These are phyloP conservation scores for Dipodascopsis uninucleata DNA, from an alignment of 805 yeast species.

Conservation along the genomic window DNA sequence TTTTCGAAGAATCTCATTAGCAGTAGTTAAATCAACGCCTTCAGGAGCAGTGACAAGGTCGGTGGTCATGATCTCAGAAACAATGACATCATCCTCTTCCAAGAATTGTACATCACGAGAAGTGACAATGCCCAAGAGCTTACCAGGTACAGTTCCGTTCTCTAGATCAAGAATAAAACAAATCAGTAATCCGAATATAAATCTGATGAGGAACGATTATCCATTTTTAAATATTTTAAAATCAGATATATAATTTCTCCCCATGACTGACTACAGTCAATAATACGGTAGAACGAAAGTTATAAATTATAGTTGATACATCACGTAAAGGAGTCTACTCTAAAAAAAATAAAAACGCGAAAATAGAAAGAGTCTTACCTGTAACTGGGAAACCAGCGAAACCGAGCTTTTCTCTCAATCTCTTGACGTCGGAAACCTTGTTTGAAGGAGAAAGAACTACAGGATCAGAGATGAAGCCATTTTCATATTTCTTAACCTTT, in stretches of 20 bases:
- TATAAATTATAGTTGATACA: slow-evolving; percentile 43
- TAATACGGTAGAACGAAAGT: slow-evolving; percentile 99
- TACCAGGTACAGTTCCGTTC: slow-evolving; percentile 79
- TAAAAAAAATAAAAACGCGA: slow-evolving; percentile 7
- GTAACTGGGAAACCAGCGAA: slow-evolving; percentile 99
- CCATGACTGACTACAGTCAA: slow-evolving; percentile 32
- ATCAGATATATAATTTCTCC: slow-evolving; percentile 21
- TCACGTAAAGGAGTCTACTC: slow-evolving; percentile 20
- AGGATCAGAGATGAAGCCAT: slow-evolving; percentile 95
- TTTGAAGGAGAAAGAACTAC: slow-evolving; percentile 72
- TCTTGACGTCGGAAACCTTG: slow-evolving; percentile 78
- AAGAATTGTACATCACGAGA: slow-evolving; percentile 96
- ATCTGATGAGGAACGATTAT: neutral
- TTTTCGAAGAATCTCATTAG: slow-evolving; percentile 83
- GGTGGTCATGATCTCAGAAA: slow-evolving; percentile 82
- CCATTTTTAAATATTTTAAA: neutral
- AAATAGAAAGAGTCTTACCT: slow-evolving; percentile 75
- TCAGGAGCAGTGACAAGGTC: slow-evolving; percentile 78
- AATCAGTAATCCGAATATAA: slow-evolving; percentile 31
- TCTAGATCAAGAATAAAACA: slow-evolving; percentile 51
- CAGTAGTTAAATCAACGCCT: slow-evolving; percentile 79
- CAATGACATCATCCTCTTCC: slow-evolving; percentile 60
- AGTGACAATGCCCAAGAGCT: slow-evolving; percentile 90
- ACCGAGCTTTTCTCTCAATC: slow-evolving; percentile 68
- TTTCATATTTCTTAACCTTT: slow-evolving; percentile 94